Base-by-base conservation (phyloP, 176 grass and related monocot genomes). In the Panicum miliaceum region DNA sequence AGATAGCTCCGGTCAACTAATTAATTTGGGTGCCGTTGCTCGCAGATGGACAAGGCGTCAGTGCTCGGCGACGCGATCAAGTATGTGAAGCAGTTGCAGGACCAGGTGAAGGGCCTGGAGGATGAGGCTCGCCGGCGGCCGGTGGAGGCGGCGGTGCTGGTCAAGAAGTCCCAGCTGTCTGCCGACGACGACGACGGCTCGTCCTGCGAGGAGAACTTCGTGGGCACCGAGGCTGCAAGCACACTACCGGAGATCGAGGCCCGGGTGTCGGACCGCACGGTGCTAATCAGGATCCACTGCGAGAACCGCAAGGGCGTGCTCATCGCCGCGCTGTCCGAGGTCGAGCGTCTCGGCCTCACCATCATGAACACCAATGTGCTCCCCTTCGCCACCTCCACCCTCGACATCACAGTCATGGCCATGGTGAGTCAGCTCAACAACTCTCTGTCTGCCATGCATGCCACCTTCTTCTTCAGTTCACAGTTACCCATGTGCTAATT, bases 61-160 rank as follows among this genome's bases (percentile, higher is more conserved):
- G 97, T 99, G 75, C 90, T 99, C n/a, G 90, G 97, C 57, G 97
- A 99, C 84, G 97, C 93, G n/a, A 94, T 99, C 68, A 96, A 99
- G 76, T 96, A 99, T 84, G 88, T 99, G 57, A 96, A 92, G 75
- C 81, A 88, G 71, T 93, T 99, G 66, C 91, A 99, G 81, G 93
- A 99, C 19, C 91, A 94, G 88, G 86, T 99, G 60, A 80, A 82
- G 54, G 73, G 82, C 41, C 86, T 99, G 29, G 93, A 99, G 75
- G 88, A 88, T 0, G 93, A 84, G 65, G 84, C 86, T 8, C 64
- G 78, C 68, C 90, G 94, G 75, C 81, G 88, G 68, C 94, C 86
- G 0, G 89, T 99, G 8, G 97, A 99, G 85, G 73, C 97, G 3
- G 97, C 91, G 18, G 88, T 99, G 67, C 88, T 99, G 23, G 81